Conservation (phyloP, 2,329 filamentous ascomycete species). For the Botrytis byssoidea region DNA sequence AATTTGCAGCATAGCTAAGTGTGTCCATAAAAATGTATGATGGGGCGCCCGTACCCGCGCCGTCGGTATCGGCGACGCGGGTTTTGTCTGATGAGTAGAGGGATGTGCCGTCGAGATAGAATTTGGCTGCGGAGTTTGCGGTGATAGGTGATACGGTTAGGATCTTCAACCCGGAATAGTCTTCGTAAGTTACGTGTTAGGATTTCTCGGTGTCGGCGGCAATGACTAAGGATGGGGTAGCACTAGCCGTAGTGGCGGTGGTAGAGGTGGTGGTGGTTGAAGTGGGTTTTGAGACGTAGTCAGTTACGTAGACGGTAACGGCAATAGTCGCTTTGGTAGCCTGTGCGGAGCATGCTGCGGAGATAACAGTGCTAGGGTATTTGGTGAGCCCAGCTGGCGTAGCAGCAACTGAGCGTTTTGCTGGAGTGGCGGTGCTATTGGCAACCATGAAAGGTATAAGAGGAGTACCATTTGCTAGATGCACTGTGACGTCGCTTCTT, state of each 20-base stretch:
- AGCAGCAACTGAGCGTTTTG: background rate
- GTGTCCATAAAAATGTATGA: background rate
- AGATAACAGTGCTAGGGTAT: background rate
- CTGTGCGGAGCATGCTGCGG: background rate
- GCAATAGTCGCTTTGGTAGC: background rate
- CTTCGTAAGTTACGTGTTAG: background rate
- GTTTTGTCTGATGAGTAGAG: background rate
- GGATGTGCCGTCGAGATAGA: background rate
- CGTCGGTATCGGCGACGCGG: background rate
- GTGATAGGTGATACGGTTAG: background rate
- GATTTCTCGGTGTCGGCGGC: background rate
- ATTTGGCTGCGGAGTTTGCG: background rate
- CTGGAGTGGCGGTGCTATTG: background rate
- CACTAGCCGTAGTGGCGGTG: background rate
- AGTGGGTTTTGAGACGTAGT: background rate
- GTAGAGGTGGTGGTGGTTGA: background rate
- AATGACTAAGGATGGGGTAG: background rate
- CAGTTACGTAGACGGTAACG: background rate
- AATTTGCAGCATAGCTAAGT: background rate
- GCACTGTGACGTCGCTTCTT: background rate
- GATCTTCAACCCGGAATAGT: background rate
- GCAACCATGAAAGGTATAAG: background rate
- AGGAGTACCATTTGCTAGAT: background rate
- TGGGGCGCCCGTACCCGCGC: rapidly evolving
- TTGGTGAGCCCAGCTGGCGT: background rate